A percentile compares a stretch with the other conserved stretches of the same genome.
phyloP scores from a whole-genome alignment of 768 basidiomycete species.

The Amanita muscaria region DNA sequence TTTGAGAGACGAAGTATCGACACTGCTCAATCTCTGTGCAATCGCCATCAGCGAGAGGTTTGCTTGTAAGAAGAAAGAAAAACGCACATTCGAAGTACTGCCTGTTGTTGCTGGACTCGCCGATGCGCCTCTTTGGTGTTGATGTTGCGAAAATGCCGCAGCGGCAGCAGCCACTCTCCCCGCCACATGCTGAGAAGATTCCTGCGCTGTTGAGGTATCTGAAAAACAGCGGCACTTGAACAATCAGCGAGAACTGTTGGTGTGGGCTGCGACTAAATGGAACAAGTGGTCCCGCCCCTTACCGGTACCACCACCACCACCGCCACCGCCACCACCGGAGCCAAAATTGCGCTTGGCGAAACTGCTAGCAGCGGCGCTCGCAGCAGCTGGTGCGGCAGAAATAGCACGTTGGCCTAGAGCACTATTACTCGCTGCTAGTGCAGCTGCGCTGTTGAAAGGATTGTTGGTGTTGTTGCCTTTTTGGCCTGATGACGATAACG shows the following conservation, averaged over 20 bases:
- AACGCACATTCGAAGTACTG: not conserved
- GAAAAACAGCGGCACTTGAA: not conserved
- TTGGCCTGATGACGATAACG: constrained; percentile 15
- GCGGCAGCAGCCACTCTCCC: constrained; percentile 7
- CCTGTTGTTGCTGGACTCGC: not conserved
- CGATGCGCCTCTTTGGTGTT: too few species aligned
- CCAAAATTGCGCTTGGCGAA: not conserved
- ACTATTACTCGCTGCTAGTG: too few species aligned
- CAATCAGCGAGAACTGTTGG: too few species aligned
- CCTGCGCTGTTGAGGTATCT: not conserved
- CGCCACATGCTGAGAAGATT: not conserved
- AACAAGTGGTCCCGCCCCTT: too few species aligned
- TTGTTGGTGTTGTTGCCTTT: constrained; percentile 6
- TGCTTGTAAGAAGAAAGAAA: not conserved
- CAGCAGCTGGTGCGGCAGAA: constrained; percentile 31
- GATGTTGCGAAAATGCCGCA: constrained; percentile 13
- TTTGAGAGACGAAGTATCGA: constrained; percentile 44
- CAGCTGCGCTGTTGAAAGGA: not conserved
- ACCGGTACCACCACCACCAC: not conserved
- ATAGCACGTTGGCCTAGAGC: constrained; percentile 35
- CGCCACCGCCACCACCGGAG: constrained; percentile 9
- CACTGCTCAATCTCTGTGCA: constrained; percentile 48
- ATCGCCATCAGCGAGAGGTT: not conserved
- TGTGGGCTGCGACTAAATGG: too few species aligned
- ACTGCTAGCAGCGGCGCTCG: constrained; percentile 12